Evolutionary conservation across 495 filamentous ascomycete genomes (phyloP), one percentile per base, ranked within the genome.

Genomic region (Lasiosphaeriaceae sp.): DNA sequence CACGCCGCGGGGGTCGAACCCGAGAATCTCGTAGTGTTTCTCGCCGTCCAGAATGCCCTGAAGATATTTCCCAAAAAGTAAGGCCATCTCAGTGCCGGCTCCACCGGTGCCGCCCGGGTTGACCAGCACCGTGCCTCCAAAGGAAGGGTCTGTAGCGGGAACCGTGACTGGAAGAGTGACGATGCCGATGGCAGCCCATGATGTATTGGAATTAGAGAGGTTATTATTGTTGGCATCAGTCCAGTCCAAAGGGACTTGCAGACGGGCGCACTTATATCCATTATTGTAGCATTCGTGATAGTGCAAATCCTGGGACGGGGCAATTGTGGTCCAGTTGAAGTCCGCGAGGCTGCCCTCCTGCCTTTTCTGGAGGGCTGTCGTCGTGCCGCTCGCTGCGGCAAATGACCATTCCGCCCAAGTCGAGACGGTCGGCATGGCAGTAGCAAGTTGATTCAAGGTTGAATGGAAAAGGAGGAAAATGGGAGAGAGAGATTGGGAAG

Each of bases 41-140:
- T 66, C 66, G 0, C 51, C 55, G 23, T 74, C 75, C 17, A 75
- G 26, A 17, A 76, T 52, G 11, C 23, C 35, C 43, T 75, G 77
- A 5, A 79, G 47, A 12, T 34, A 16, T 3, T 14, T 16, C 14
- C 66, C 76, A 8, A 34, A 22, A 4, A 0, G n/a, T 11, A 69
- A 47, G 12, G 59, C 57, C 20, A 68, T 57, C 2, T 9, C n/a
- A 1, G 72, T 67, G 3, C 74, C 76, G 1, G 69, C 67, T n/a
- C 72, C 73, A 14, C 75, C 73, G 0, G 77, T 76, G 1, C 77
- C 77, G 47, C 72, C 74, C 11, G 75, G 75, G 59, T 80, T 80
- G 56, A 73, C 50, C 20, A 79, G 50, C 4, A 80, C 44, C 8
- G 77, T 71, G 5, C 68, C 76, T 54, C 59, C 64, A 53, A 64